Evolutionary conservation across 208 protist genomes (phyloP).

Genomic region (Wallacemonas collosoma): DNA sequence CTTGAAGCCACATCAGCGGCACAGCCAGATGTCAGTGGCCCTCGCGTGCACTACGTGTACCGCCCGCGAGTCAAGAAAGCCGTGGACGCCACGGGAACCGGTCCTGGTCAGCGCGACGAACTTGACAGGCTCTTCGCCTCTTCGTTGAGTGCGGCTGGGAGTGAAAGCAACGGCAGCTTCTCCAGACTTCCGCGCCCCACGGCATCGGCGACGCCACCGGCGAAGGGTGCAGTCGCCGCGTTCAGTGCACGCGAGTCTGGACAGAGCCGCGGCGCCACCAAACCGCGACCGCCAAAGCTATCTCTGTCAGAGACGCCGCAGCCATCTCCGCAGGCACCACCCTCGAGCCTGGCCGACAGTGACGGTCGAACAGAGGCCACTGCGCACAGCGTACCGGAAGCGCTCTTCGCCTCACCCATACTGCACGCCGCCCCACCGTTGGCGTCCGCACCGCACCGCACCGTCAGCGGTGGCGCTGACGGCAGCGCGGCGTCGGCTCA

Average conservation of each 20-base stretch:
- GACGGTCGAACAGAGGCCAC: neutral
- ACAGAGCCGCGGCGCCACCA: neutral
- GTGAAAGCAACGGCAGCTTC: constrained; percentile 2
- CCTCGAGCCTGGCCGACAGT: neutral
- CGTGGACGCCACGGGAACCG: constrained; percentile 8
- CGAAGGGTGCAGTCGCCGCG: neutral
- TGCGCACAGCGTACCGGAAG: neutral
- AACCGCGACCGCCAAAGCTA: constrained; percentile 1
- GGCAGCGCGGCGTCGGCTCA: too few species aligned
- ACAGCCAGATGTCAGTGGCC: neutral
- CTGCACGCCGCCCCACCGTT: constrained; percentile 14
- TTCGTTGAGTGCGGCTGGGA: neutral
- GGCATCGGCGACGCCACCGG: neutral
- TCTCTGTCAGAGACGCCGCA: neutral
- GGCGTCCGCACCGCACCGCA: neutral
- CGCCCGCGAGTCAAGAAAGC: constrained; percentile 19
- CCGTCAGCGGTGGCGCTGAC: neutral
- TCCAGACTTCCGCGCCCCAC: neutral
- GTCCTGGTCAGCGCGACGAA: constrained; percentile 2
- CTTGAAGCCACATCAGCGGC: too few species aligned
- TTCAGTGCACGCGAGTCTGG: neutral
- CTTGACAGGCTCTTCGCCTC: constrained; percentile 16
- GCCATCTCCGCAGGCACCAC: too few species aligned
- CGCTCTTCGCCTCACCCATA: constrained; percentile 13
- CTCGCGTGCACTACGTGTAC: constrained; percentile 17